Evolutionary conservation across 441 rosid genomes (phyloP), one percentile per base, ranked within the genome.

Genomic region (Erysimum cheiri): DNA sequence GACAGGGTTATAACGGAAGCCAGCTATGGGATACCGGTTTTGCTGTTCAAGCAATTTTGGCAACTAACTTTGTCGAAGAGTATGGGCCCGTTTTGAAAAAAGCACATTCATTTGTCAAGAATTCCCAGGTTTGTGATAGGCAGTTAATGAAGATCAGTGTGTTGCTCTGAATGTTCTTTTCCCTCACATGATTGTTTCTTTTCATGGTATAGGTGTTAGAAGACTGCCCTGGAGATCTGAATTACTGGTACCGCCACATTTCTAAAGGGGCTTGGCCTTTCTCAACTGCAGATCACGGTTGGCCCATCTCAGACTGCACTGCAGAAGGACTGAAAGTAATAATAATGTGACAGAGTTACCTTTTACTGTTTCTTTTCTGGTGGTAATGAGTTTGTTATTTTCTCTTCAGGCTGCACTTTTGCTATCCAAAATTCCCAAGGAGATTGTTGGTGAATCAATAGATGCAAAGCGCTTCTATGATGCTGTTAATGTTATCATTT

Each of bases 221-320:
- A 39, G 84, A 95, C 77, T 92, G 97, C 83, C 89, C 88, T 3
- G 97, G 96, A 61, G 86, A 92, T 74, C 95, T 90, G 72, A 66
- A 79, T 36, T 80, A 54, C 79, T 92, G 96, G 97, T 89, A 90
- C 32, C 96, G 95, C 44, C 98, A 95, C 84, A 90, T 92, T 78
- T 95, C 99, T 54, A 95, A 92, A 82, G 99, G 98, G 59, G 99
- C 95, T 64, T 92, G 99, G 98, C 91, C 98, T 57, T 95, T 92
- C 79, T 92, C 99, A 61, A 90, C 96, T 60, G 91, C 82, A 33
- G 99, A 92, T 84, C 98, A 95, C 4, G 97, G 98, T 79, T 95
- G 97, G 97, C 96, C 93, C 54, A 88, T 92, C 72, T 90, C 97
- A n/a, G 99, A 95, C 70, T 92, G 98, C 86, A 89, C 98, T 3